Percentiles rank a stretch among this genome's conserved stretches.
Evolutionary conservation across 2,329 filamentous ascomycete species (phyloP).

Genomic region (Trichoderma simmonsii): DNA sequence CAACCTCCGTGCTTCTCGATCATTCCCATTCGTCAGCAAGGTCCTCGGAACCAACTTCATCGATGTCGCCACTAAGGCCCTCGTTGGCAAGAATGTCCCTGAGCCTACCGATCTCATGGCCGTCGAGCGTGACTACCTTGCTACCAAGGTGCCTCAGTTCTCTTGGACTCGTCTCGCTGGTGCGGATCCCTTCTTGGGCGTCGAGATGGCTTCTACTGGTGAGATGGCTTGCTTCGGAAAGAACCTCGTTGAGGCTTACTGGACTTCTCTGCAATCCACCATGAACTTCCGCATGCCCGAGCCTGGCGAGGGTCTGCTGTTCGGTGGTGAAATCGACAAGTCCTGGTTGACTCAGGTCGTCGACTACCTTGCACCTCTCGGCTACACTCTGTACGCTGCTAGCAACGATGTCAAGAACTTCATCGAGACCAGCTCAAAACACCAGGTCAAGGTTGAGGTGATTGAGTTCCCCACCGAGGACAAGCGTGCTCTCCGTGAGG

Average conservation of each 20-base stretch:
- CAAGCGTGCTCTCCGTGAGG: conserved; percentile 89
- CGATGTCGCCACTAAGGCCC: conserved; percentile 87
- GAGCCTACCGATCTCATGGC: conserved; percentile 85
- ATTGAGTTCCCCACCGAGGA: conserved; percentile 97
- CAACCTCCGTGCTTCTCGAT: conserved; percentile 94
- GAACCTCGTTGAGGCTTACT: conserved; percentile 94
- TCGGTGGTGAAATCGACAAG: conserved; percentile 78
- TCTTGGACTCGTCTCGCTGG: conserved; percentile 97
- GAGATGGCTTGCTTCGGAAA: conserved; percentile 99
- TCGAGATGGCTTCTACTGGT: conserved; percentile 95
- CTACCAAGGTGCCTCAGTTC: conserved; percentile 98
- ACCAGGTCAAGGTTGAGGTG: conserved; percentile 71
- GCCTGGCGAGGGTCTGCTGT: conserved; percentile 89
- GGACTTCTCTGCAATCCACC: conserved; percentile 89
- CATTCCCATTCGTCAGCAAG: conserved; percentile 98
- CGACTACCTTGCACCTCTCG: conserved; percentile 81
- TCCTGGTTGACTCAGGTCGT: conserved; percentile 74
- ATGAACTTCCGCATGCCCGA: conserved; percentile 99
- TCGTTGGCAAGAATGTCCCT: conserved; percentile 81
- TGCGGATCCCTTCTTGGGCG: conserved; percentile 94
- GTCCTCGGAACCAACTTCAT: conserved; percentile 97
- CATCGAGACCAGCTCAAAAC: conserved; percentile 69
- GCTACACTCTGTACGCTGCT: conserved; percentile 92
- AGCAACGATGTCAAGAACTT: conserved; percentile 77
- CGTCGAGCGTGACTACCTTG: conserved; percentile 83